Percentiles rank a stretch among this genome's conserved stretches.
Evolutionary conservation across 345 rosid genomes (phyloP).

Genomic region (Pistacia atlantica): DNA sequence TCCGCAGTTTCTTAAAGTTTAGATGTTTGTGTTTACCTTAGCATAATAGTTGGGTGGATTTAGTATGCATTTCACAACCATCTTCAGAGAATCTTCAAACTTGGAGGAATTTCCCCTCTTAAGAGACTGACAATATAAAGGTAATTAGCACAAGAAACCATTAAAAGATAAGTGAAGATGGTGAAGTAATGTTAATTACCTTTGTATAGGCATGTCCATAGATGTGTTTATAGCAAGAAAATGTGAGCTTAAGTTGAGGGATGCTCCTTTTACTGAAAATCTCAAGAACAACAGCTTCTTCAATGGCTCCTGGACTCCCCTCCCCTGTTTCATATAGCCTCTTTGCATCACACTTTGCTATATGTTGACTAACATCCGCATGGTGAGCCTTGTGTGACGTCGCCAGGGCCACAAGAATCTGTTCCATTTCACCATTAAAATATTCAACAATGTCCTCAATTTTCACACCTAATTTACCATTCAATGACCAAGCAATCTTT

Average conservation of each 20-base stretch:
- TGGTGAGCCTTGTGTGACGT: conserved; percentile 71
- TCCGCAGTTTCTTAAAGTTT: too few species aligned
- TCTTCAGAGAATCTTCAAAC: conserved; percentile 47
- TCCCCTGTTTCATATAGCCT: conserved; percentile 59
- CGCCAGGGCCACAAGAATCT: conserved; percentile 63
- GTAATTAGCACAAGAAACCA: background rate
- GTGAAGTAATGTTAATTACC: conserved; percentile 31
- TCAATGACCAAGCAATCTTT: too few species aligned
- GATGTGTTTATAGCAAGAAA: conserved; percentile 60
- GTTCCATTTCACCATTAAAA: conserved; percentile 5
- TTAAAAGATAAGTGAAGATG: background rate
- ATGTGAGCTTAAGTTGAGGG: conserved; percentile 57
- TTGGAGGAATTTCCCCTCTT: conserved; percentile 35
- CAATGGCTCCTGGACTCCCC: conserved; percentile 45
- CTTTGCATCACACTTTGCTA: conserved; percentile 62
- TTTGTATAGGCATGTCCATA: conserved; percentile 63
- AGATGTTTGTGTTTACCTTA: conserved; percentile 35
- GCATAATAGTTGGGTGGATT: conserved; percentile 51
- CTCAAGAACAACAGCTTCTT: conserved; percentile 60
- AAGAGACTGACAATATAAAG: conserved; percentile 33
- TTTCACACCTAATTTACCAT: too few species aligned
- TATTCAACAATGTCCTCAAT: background rate
- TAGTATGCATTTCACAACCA: conserved; percentile 52
- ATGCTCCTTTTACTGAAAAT: conserved; percentile 68
- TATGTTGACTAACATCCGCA: conserved; percentile 57